Conservation (phyloP, 305 asterid genomes). For the Rubia balearica region DNA sequence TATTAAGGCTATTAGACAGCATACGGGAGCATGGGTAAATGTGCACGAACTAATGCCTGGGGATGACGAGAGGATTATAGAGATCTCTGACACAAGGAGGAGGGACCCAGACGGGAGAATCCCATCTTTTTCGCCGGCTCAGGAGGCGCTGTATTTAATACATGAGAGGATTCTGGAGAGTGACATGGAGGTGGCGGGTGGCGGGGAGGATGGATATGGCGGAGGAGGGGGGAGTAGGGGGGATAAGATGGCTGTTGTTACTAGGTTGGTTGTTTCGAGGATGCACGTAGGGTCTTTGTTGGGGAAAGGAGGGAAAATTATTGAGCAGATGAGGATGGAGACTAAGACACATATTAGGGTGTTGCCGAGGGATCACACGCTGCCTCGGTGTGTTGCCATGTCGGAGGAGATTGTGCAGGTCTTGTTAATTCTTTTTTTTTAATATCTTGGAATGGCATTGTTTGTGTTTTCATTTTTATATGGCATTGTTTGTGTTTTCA, state of each 20-base stretch:
- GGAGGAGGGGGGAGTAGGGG: conserved; percentile 44
- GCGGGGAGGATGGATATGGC: conserved; percentile 22
- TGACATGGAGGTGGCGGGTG: conserved; percentile 36
- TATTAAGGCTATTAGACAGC: conserved; percentile 78
- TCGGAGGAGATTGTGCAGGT: conserved; percentile 99
- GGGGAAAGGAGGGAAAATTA: conserved; percentile 94
- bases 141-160: conserved; percentile 79
- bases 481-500: too few species aligned
- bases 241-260: conserved; percentile 49
- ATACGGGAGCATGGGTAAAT: conserved; percentile 90
- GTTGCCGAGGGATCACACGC: conserved; percentile 68
- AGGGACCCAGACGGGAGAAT: conserved; percentile 73
- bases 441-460: not conserved
- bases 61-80: conserved; percentile 88
- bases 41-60: conserved; percentile 75
- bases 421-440: conserved; percentile 14
- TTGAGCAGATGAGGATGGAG: conserved; percentile 86
- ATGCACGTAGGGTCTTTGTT: conserved; percentile 84
- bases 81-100: conserved; percentile 70
- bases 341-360: conserved; percentile 84
- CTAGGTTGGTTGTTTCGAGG: conserved; percentile 81
- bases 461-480: too few species aligned
- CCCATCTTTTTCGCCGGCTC: conserved; percentile 71
- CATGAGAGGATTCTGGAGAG: conserved; percentile 81
- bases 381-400: conserved; percentile 80